phyloP scores from a whole-genome alignment of 1,139 yeast species.

The Magnusiomyces clavatus region DNA sequence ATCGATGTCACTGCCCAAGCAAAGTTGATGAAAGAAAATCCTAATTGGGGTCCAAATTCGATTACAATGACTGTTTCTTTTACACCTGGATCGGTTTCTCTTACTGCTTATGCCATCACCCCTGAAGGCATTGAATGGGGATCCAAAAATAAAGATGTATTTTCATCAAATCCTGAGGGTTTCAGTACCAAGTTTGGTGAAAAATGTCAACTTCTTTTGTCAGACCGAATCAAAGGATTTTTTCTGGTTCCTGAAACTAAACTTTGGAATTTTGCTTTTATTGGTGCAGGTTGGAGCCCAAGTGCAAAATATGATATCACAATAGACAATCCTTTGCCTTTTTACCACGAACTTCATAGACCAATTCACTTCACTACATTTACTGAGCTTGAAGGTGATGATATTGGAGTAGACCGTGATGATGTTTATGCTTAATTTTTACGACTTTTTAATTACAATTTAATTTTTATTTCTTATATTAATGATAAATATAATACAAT shows the following conservation, averaged over 20 bases:
- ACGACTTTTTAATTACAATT: not conserved
- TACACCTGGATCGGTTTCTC: constrained; percentile 77
- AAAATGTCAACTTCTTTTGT: constrained; percentile 61
- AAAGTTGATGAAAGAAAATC: constrained; percentile 32
- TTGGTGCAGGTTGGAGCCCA: constrained; percentile 77
- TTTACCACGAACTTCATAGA: constrained; percentile 80
- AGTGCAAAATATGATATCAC: constrained; percentile 56
- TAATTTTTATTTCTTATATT: constrained; percentile 1
- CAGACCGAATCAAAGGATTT: constrained; percentile 73
- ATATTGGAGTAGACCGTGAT: constrained; percentile 63
- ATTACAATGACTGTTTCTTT: constrained; percentile 62
- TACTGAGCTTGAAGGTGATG: constrained; percentile 53
- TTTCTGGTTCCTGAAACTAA: constrained; percentile 81
- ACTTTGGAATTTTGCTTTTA: constrained; percentile 85
- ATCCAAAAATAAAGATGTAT: constrained; percentile 45
- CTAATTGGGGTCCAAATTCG: constrained; percentile 36
- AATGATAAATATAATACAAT: not conserved
- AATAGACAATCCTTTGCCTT: constrained; percentile 71
- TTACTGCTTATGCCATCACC: constrained; percentile 56
- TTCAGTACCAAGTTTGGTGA: constrained; percentile 52
- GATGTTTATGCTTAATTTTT: constrained; percentile 52
- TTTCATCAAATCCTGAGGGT: constrained; percentile 52
- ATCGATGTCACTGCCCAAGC: constrained; percentile 62
- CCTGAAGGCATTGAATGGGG: constrained; percentile 80
- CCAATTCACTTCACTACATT: constrained; percentile 80